Base-by-base conservation (phyloP, 768 basidiomycete species). In the Fistulinella prunicolor region DNA sequence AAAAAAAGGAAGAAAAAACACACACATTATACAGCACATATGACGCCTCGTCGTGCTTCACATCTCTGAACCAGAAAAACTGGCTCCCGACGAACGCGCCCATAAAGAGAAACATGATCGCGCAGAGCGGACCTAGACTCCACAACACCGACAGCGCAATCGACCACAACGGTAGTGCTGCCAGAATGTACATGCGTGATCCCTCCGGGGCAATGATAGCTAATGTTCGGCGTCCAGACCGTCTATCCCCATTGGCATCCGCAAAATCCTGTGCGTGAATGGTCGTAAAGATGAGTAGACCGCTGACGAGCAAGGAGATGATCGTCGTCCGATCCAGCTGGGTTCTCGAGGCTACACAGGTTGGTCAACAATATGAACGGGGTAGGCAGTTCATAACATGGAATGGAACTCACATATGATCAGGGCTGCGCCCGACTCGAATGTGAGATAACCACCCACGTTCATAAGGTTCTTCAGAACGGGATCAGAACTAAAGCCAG, bases 201-300 rank as follows among this genome's bases (percentile, higher is more conserved):
- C 49, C 54, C 39, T 60, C 44, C 1, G 53, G 57, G 0, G 52
- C 45, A 16, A 57, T 44, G 23, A 70, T 61, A 3, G 70, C 66
- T 9, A 69, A 49, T 0, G 68, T 70, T 9, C 49, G 56, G 26
- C 69, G 60, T 9, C 70, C 68, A 13, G 58, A 50, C 21, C 36
- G 50, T 20, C 45, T 48, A 42, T 70, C 70, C 4, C 70, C 70
- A 9, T 57, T 53, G 17, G 57, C 57, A 28, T 71, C 70, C 2
- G 56, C 51, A 45, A 70, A 71, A 34, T 70, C 70, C 47, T 69
- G 65, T 0, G 66, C 64, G 26, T 73, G 70, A 10, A 71, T 68
- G 3, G 73, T 74, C 8, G 67, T 68, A 35, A 64, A 42, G 8
- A 71, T 60, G 13, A 70, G 62, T 9, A 59, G 41, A 0, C 60